Percentiles rank a stretch among this genome's conserved stretches.
phyloP scores from a whole-genome alignment of 2,329 filamentous ascomycete species.

The Aquanectria penicillioides region DNA sequence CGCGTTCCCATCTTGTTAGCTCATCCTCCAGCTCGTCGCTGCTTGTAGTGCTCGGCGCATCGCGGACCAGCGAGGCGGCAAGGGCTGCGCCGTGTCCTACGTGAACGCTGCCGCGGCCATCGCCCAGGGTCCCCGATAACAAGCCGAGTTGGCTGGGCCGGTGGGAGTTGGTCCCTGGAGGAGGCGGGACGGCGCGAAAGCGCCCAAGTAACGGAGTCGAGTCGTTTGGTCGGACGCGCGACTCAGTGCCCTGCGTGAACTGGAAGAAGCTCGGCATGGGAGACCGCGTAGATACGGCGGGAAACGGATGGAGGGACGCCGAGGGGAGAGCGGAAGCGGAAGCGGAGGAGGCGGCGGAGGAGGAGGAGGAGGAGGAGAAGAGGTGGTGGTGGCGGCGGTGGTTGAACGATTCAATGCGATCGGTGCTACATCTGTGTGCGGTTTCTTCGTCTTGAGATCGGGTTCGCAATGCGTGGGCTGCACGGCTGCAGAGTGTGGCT shows the following conservation, averaged over 20 bases:
- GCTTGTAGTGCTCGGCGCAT: constrained; percentile 31
- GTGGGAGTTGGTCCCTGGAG: constrained; percentile 42
- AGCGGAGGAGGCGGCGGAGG: not conserved
- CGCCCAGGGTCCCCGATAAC: constrained; percentile 47
- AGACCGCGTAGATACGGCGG: constrained; percentile 7
- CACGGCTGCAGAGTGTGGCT: too few species aligned
- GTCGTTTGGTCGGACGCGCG: constrained; percentile 62
- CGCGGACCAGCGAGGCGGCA: constrained; percentile 53
- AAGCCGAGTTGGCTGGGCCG: constrained; percentile 51
- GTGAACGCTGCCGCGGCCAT: constrained; percentile 62
- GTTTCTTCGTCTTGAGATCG: too few species aligned
- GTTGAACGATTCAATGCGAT: too few species aligned
- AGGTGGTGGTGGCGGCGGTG: too few species aligned
- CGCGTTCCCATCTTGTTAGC: constrained; percentile 46
- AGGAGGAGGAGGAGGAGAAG: not conserved
- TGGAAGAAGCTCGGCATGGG: constrained; percentile 73
- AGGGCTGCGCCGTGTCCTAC: constrained; percentile 66
- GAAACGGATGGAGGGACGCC: constrained; percentile 10
- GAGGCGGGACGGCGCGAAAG: constrained; percentile 69
- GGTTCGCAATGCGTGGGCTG: too few species aligned
- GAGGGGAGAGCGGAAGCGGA: not conserved
- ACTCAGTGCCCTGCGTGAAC: constrained; percentile 73
- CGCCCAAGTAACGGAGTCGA: constrained; percentile 71
- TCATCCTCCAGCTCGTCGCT: constrained; percentile 48
- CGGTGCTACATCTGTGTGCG: too few species aligned